Base-by-base conservation (phyloP, 2,329 filamentous ascomycete species). In the Penicillium sp. region DNA sequence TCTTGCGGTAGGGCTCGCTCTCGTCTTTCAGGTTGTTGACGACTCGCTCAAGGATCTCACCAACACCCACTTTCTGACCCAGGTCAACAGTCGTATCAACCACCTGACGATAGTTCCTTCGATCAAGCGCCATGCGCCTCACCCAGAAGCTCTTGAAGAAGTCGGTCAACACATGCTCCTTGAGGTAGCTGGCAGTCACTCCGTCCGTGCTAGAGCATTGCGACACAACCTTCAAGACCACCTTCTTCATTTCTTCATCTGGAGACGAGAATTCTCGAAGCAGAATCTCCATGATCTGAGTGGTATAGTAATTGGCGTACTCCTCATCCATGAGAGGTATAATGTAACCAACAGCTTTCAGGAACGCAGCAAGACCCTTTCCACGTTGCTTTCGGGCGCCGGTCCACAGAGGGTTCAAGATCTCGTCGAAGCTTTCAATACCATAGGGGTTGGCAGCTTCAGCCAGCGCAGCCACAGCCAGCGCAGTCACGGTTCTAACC, bases 81-180 rank as follows among this genome's bases (percentile, higher is more conserved):
- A 98, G 81, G 58, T 98, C 93, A 10, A 97, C 91, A 0, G 93
- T 98, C 0, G 93, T 98, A 65, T 98, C 93, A 6, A 98, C 93
- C 5, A 98, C 93, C 63, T 97, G 91, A 55, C 91, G 81, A 65
- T 97, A 98, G 72, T 97, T 98, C 51, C 93, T 84, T 73, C 95
- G 94, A 67, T 98, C 93, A 41, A 98, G 73, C 6, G 93, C 93
- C 88, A 98, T 97, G 41, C 93, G 79, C 48, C 93, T 79, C 27
- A 97, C 90, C 93, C 93, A 98, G 71, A 98, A 98, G 61, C 86
- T 90, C 73, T 96, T 96, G 75, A 98, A 98, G 63, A 98, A 98
- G 46, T 97, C 93, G 52, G 87, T 83, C 26, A 98, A 75, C 6
- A 98, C 90, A 48, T 94, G 86, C 60, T 97, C 90, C 67, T 96